A percentile compares a stretch with the other conserved stretches of the same genome.
These are phyloP conservation scores for Fistulinella prunicolor DNA, from an alignment of 768 basidiomycete genomes.

Conservation along the genomic window DNA sequence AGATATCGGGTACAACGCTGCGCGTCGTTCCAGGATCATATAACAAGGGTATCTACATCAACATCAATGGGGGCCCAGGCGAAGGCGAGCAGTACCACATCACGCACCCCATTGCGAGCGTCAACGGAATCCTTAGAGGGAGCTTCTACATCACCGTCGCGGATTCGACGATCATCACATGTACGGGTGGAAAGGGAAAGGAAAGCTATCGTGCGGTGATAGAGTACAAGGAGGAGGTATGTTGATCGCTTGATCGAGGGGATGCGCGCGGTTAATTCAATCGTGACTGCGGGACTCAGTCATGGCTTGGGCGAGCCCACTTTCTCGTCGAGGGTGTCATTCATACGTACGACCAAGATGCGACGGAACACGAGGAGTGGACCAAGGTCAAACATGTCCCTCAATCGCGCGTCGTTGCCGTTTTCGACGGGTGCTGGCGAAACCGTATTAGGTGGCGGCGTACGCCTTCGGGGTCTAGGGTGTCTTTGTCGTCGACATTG, in stretches of 20 bases:
- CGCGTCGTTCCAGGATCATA: slow-evolving; percentile 77
- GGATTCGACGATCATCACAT: slow-evolving; percentile 80
- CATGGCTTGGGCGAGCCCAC: slow-evolving; percentile 87
- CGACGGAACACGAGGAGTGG: slow-evolving; percentile 66
- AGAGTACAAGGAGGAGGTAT: slow-evolving; percentile 95
- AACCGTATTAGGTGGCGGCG: slow-evolving; percentile 78
- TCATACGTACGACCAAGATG: slow-evolving; percentile 70
- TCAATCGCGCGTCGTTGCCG: slow-evolving; percentile 66
- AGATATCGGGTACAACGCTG: slow-evolving; percentile 83
- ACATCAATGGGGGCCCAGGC: slow-evolving; percentile 68
- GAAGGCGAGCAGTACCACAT: slow-evolving; percentile 83
- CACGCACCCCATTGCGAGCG: slow-evolving; percentile 83
- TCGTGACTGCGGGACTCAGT: slow-evolving; percentile 36
- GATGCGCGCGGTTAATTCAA: neutral
- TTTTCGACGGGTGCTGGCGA: slow-evolving; percentile 88
- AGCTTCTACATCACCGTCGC: slow-evolving; percentile 87
- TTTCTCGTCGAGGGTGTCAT: slow-evolving; percentile 88
- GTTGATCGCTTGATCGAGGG: slow-evolving; percentile 22
- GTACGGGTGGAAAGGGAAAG: slow-evolving; percentile 61
- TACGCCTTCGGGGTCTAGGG: slow-evolving; percentile 46
- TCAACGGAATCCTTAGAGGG: slow-evolving; percentile 90
- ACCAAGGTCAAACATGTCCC: slow-evolving; percentile 91
- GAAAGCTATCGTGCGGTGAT: slow-evolving; percentile 75
- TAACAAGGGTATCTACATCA: slow-evolving; percentile 88
- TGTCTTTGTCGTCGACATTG: slow-evolving; percentile 39